Evolutionary conservation across 805 yeast species (phyloP), one percentile per base, ranked within the genome.

Genomic region (Debaryomyces castellii): DNA sequence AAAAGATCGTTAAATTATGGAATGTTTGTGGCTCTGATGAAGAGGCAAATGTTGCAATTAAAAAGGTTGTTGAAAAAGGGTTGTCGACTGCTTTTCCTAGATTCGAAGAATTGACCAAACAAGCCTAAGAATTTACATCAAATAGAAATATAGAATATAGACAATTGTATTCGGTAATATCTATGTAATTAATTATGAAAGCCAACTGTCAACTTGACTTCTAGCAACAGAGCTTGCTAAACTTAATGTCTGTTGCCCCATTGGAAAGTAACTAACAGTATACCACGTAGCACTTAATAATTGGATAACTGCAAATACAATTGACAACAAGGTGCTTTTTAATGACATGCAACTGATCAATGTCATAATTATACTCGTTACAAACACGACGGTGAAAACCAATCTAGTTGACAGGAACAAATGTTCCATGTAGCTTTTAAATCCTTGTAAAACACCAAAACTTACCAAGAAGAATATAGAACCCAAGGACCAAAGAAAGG

Each of bases 401-500:
- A 72, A 60, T 23, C 77, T 45, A 2, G 76, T 69, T 1, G 77
- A 71, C 58, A 67, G 69, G 48, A 65, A 67, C 48, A 73, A 61
- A 51, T 72, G 77, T 21, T 60, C 55, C 60, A 73, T 51, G 49
- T 73, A 73, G 2, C 75, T 59, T 51, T 59, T 57, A 50, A 66
- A 62, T 1, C 77, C 77, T 49, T 73, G 77, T 39, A 73, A 57
- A 3, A 73, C 76, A 5, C 77, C 77, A 51, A 74, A 74, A 51
- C 76, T 71, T 8, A 72, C 67, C 50, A 74, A 55, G 58, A 74
- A 73, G 55, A 73, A 69, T 14, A 74, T 67, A 14, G 75, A 69
- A 2, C 78, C 78, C 33, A 72, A 52, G 8, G 77, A 71, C 77
- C 78, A 74, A 43, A 74, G 58, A n/a, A 73, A 51, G 22, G 77